A percentile compares a stretch with the other conserved stretches of the same genome.
phyloP scores from a whole-genome alignment of 75 land plant genomes.

The Picea sitchensis region DNA sequence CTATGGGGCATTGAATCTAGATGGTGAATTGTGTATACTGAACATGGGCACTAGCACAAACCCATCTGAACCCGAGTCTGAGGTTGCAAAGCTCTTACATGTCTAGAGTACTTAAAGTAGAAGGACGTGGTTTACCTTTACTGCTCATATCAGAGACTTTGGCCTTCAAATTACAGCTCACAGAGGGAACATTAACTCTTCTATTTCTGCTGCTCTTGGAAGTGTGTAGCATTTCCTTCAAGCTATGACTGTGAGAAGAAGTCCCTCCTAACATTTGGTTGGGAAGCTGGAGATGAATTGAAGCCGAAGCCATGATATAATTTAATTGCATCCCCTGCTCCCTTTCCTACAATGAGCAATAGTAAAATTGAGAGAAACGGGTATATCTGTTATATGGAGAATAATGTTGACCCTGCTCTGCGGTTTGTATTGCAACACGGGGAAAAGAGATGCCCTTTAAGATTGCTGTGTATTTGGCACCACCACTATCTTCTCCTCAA shows the following conservation, averaged over 20 bases:
- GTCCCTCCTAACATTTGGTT: constrained; percentile 3
- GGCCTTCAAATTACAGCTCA: constrained; percentile 4
- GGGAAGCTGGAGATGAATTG: constrained; percentile 3
- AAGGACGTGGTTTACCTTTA: not conserved
- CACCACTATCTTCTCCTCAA: not conserved
- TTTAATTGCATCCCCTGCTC: not conserved
- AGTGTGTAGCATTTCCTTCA: not conserved
- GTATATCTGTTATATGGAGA: not conserved
- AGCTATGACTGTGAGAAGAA: not conserved
- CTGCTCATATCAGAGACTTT: constrained; percentile 8
- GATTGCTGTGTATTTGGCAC: not conserved
- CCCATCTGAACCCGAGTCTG: no score
- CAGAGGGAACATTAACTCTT: not conserved
- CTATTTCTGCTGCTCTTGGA: not conserved
- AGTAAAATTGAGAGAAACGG: not conserved
- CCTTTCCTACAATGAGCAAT: not conserved
- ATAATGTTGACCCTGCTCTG: not conserved
- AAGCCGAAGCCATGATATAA: not conserved
- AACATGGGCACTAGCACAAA: not conserved
- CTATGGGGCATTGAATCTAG: no score
- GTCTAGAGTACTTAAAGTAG: no score
- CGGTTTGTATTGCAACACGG: not conserved
- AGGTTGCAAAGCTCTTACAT: no score
- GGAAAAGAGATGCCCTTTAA: not conserved
- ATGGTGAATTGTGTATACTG: not conserved